A percentile compares a stretch with the other conserved stretches of the same genome.
These are phyloP conservation scores for Globisporangium solare DNA, from an alignment of 352 stramenopile genomes.

Conservation along the genomic window DNA sequence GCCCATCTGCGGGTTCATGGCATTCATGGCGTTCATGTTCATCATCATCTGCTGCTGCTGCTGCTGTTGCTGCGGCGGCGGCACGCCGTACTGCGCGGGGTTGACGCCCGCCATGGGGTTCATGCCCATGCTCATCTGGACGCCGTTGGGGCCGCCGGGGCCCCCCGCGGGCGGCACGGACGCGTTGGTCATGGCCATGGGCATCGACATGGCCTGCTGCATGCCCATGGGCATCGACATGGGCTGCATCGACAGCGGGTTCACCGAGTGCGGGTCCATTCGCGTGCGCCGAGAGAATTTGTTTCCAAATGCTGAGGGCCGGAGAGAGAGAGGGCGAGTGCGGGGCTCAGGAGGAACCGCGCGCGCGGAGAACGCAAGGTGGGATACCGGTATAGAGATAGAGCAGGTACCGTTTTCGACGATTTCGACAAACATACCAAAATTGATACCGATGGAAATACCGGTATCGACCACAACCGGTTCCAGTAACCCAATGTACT, in stretches of 20 bases:
- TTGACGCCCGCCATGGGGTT: constrained; percentile 36
- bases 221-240: constrained; percentile 66
- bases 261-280: constrained; percentile 66
- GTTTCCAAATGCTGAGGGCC: no score
- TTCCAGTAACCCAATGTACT: no score
- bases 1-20: constrained; percentile 21
- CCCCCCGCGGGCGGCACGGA: constrained; percentile 2
- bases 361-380: no score
- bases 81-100: constrained; percentile 30
- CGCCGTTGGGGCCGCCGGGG: constrained; percentile 20
- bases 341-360: no score
- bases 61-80: constrained; percentile 7
- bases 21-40: constrained; percentile 54
- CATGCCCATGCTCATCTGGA: constrained; percentile 56
- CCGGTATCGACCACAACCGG: no score
- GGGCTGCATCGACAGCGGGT: constrained; percentile 59
- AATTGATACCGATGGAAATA: background rate
- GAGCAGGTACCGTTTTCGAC: no score
- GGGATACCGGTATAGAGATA: no score
- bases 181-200: constrained; percentile 27
- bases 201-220: constrained; percentile 51
- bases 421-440: background rate
- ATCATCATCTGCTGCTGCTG: constrained; percentile 60
- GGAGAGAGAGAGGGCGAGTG: no score
- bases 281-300: background rate